These are phyloP conservation scores for Tylopilus rubrobrunneus DNA, from an alignment of 768 basidiomycete genomes.

Conservation along the genomic window DNA sequence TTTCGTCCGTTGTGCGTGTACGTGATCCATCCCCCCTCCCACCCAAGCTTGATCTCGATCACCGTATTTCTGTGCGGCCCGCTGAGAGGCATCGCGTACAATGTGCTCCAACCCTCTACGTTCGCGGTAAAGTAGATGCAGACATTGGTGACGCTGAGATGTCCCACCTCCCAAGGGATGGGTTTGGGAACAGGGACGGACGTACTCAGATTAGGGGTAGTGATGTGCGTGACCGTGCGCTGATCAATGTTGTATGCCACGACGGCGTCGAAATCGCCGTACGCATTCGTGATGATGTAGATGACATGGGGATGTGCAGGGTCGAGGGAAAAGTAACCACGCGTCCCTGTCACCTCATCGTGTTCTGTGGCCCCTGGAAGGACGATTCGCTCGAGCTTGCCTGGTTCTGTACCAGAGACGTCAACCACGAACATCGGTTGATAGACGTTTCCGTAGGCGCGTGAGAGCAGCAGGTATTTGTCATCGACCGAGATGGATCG, in stretches of 20 bases:
- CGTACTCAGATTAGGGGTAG: constrained; percentile 29
- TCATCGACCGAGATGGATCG: constrained; percentile 37
- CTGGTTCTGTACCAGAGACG: constrained; percentile 26
- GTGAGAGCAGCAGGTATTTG: constrained; percentile 32
- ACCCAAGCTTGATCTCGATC: constrained; percentile 30
- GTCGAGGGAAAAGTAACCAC: constrained; percentile 31
- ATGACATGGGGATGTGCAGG: constrained; percentile 25
- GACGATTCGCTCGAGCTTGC: constrained; percentile 27
- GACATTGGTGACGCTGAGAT: constrained; percentile 24
- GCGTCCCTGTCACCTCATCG: constrained; percentile 22
- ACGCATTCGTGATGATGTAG: constrained; percentile 36
- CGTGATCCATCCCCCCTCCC: constrained; percentile 30
- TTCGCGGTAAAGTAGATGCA: constrained; percentile 36
- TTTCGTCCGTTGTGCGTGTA: constrained; percentile 33
- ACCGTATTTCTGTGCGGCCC: constrained; percentile 28
- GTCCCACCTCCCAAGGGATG: constrained; percentile 33
- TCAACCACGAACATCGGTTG: constrained; percentile 32
- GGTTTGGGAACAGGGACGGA: constrained; percentile 31
- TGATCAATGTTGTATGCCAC: constrained; percentile 32
- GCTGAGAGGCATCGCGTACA: constrained; percentile 29
- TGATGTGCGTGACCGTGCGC: constrained; percentile 33
- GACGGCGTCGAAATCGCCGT: constrained; percentile 37
- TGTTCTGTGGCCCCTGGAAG: constrained; percentile 35
- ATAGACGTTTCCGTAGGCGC: constrained; percentile 28
- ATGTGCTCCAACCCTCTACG: constrained; percentile 35